Conservation (phyloP, 2,329 filamentous ascomycete species). For the Zymoseptoria pseudotritici region DNA sequence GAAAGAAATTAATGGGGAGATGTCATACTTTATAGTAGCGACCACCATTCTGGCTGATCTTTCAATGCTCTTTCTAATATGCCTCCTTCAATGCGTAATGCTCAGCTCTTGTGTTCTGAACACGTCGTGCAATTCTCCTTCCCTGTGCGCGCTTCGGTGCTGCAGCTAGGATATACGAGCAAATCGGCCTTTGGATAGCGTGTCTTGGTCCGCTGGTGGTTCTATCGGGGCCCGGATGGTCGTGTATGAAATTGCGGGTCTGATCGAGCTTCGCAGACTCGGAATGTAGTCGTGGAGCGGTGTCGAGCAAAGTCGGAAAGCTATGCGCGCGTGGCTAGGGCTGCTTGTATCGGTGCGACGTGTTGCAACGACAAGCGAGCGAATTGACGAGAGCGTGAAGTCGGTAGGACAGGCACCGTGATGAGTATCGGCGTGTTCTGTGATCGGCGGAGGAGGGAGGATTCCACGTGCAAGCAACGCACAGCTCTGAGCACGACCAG, state of each 20-base stretch:
- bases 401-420: neutral
- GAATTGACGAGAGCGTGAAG: neutral
- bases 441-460: neutral
- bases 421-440: neutral
- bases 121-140: neutral
- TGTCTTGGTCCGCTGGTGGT: neutral
- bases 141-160: neutral
- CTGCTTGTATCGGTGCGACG: neutral
- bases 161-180: neutral
- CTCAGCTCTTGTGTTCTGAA: neutral
- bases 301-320: neutral
- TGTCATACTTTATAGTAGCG: conserved; percentile 28
- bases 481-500: neutral
- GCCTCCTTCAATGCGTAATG: neutral
- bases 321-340: neutral
- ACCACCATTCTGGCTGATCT: conserved; percentile 21
- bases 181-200: neutral
- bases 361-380: neutral
- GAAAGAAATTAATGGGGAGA: neutral
- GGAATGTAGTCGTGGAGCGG: neutral
- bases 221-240: neutral
- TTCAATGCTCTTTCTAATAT: neutral
- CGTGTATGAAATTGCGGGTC: neutral
- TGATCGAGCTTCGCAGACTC: neutral
- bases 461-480: neutral